phyloP scores from a whole-genome alignment of 345 rosid genomes.

The Rhizophora apiculata region DNA sequence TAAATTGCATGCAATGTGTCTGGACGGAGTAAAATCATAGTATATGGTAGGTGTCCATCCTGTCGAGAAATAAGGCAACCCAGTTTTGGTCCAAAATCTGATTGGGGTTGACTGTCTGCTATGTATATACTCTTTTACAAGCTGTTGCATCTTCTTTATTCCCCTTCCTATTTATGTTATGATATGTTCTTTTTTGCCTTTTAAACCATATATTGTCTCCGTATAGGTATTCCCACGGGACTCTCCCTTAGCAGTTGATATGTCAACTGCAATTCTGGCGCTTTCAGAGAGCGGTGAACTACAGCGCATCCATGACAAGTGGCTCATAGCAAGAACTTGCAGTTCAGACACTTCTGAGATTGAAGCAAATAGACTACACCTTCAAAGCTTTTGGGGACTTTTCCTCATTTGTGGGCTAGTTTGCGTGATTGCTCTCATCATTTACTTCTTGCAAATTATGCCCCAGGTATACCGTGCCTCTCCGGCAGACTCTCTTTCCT shows the following conservation, averaged over 20 bases:
- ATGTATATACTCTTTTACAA: not conserved
- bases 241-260: slow-evolving; percentile 77
- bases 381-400: slow-evolving; percentile 85
- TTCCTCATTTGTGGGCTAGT: slow-evolving; percentile 75
- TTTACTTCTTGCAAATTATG: slow-evolving; percentile 55
- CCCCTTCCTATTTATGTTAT: not conserved
- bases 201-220: not conserved
- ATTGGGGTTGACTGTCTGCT: too few species aligned
- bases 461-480: slow-evolving; percentile 26
- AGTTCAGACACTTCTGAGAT: slow-evolving; percentile 56
- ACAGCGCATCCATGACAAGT: slow-evolving; percentile 92
- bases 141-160: not conserved
- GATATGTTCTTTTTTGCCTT: not conserved
- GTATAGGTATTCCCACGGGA: slow-evolving; percentile 87
- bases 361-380: slow-evolving; percentile 72
- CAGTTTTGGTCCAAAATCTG: not conserved
- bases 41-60: not conserved
- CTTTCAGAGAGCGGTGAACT: slow-evolving; percentile 91
- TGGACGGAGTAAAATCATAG: not conserved
- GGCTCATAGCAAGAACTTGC: slow-evolving; percentile 70
- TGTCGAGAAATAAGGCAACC: not conserved
- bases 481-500: slow-evolving; percentile 28
- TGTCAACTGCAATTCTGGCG: slow-evolving; percentile 77
- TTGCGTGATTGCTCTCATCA: slow-evolving; percentile 62
- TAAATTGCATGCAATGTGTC: not conserved